These are phyloP conservation scores for Cicer pinnatifidum DNA, from an alignment of 306 rosid species.

Conservation along the genomic window DNA sequence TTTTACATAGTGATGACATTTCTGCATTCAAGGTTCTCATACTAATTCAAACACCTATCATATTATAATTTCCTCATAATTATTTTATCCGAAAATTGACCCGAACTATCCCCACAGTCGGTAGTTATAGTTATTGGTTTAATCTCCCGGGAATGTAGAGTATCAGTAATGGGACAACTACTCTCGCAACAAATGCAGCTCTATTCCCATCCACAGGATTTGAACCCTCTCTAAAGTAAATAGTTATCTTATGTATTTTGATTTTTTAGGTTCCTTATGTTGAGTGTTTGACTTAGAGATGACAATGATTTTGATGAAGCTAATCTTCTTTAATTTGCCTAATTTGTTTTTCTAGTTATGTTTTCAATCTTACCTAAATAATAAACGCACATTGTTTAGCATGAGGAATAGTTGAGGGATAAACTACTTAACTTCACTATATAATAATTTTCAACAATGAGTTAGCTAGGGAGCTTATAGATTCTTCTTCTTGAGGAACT, in stretches of 20 bases:
- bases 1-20: slow-evolving; percentile 77
- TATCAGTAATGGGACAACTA: background rate
- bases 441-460: slow-evolving; percentile 4
- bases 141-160: background rate
- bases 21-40: slow-evolving; percentile 77
- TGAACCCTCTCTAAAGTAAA: background rate
- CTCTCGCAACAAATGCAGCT: background rate
- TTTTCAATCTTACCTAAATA: slow-evolving; percentile 2
- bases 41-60: background rate
- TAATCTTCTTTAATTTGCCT: slow-evolving; percentile 4
- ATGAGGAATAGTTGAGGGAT: background rate
- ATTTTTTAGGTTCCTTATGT: slow-evolving; percentile 21
- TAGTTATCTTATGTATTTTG: background rate
- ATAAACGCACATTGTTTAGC: slow-evolving; percentile 30
- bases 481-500: slow-evolving; percentile 17
- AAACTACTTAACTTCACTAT: background rate
- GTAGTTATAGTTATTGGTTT: background rate
- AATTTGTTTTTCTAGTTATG: background rate
- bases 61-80: background rate
- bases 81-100: background rate
- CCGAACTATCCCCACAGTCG: background rate
- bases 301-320: background rate
- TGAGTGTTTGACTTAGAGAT: slow-evolving; percentile 29
- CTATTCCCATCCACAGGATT: background rate
- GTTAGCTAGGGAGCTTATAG: slow-evolving; percentile 7